These are phyloP conservation scores for Calonectria henricotiae DNA, from an alignment of 2,329 filamentous ascomycete genomes.

Conservation along the genomic window DNA sequence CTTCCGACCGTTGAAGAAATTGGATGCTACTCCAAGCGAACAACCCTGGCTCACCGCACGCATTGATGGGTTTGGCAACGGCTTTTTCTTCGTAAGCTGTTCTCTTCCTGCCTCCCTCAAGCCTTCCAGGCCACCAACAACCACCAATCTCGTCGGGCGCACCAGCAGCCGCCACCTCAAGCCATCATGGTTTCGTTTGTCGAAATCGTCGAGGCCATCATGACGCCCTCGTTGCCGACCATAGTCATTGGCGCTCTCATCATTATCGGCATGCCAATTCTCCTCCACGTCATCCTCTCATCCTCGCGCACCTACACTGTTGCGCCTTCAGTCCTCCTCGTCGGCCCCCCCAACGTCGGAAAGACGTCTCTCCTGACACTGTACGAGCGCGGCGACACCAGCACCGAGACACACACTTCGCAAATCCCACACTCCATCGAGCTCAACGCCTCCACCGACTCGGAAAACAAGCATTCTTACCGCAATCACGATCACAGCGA, in stretches of 20 bases:
- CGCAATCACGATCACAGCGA: slow-evolving; percentile 71
- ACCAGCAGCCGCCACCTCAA: slow-evolving; percentile 38
- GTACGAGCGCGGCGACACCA: slow-evolving; percentile 70
- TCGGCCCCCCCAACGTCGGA: slow-evolving; percentile 86
- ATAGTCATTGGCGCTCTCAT: slow-evolving; percentile 81
- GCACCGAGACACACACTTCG: slow-evolving; percentile 70
- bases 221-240: slow-evolving; percentile 74
- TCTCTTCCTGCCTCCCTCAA: neutral
- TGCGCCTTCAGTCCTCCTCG: slow-evolving; percentile 83
- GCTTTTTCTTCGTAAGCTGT: neutral
- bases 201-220: slow-evolving; percentile 66
- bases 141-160: slow-evolving; percentile 10
- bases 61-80: neutral
- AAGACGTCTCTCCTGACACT: slow-evolving; percentile 92
- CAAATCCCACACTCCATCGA: slow-evolving; percentile 69
- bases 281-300: slow-evolving; percentile 85
- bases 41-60: slow-evolving; percentile 16
- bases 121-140: neutral
- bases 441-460: slow-evolving; percentile 69
- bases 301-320: slow-evolving; percentile 75
- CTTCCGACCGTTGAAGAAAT: slow-evolving; percentile 33
- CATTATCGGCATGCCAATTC: slow-evolving; percentile 80
- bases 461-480: slow-evolving; percentile 63
- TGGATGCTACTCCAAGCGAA: slow-evolving; percentile 11
- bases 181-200: slow-evolving; percentile 60